Conservation (phyloP, 495 filamentous ascomycete species). For the Lasiosphaeria hispida region DNA sequence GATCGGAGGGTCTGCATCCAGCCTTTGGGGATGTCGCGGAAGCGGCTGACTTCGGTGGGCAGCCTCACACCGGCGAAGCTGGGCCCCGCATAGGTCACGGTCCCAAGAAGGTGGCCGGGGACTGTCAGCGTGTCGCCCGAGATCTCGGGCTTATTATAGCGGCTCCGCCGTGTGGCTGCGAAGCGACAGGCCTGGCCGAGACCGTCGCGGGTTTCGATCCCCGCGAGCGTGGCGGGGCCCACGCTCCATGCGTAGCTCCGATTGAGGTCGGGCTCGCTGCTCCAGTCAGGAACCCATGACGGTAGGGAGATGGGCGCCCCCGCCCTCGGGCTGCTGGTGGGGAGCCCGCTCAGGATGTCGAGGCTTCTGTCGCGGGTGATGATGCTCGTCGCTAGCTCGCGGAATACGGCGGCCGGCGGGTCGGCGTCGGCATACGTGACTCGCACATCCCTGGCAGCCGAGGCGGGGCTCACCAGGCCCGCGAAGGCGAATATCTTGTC, state of each 20-base stretch:
- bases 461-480: not conserved
- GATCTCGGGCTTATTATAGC: not conserved
- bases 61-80: not conserved
- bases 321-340: not conserved
- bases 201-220: not conserved
- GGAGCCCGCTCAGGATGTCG: constrained; percentile 1
- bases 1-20: constrained; percentile 1
- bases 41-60: not conserved
- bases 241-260: not conserved
- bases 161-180: not conserved
- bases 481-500: constrained; percentile 6
- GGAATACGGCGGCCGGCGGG: not conserved
- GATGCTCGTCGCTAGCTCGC: not conserved
- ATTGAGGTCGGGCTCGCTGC: not conserved
- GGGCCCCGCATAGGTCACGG: not conserved
- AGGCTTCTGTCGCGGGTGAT: not conserved
- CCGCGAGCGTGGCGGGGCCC: not conserved
- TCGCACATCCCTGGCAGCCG: not conserved
- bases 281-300: constrained; percentile 7
- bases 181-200: not conserved
- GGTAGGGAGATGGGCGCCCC: not conserved
- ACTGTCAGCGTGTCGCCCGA: not conserved
- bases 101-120: not conserved
- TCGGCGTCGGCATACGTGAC: not conserved
- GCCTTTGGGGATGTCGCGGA: constrained; percentile 1